Evolutionary conservation across 1,284 basidiomycete species (phyloP).

Genomic region (Chalciporus sp.): DNA sequence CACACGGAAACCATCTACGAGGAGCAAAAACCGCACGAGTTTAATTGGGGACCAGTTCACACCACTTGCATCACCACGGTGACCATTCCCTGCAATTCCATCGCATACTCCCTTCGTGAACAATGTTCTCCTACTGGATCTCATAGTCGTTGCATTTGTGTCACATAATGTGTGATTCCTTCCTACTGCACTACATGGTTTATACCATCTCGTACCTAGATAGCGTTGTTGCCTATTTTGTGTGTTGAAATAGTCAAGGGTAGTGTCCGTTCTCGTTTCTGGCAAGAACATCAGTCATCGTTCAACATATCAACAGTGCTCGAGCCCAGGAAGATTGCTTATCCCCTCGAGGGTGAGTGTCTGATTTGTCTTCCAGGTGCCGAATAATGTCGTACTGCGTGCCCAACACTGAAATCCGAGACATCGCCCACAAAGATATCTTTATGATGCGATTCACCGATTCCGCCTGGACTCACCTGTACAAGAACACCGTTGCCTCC

Average conservation of each 20-base stretch:
- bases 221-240: not conserved
- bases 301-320: no score
- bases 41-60: slow-evolving; percentile 38
- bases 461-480: slow-evolving; percentile 13
- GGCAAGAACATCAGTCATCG: no score
- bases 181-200: not conserved
- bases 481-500: slow-evolving; percentile 33
- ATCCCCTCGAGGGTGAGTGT: not conserved
- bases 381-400: not conserved
- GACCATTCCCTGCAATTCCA: not conserved
- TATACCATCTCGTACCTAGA: not conserved
- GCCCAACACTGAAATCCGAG: not conserved
- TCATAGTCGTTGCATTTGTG: not conserved
- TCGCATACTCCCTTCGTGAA: slow-evolving; percentile 4
- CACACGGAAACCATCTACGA: slow-evolving; percentile 64
- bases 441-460: slow-evolving; percentile 1
- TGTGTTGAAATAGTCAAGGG: not conserved
- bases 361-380: not conserved
- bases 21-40: slow-evolving; percentile 57
- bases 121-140: slow-evolving; percentile 2
- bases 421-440: not conserved
- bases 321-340: no score
- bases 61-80: slow-evolving; percentile 21
- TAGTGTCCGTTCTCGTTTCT: no score
- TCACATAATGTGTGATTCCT: not conserved